Evolutionary conservation across 306 rosid genomes (phyloP).

Genomic region (Casuarina equisetifolia): DNA sequence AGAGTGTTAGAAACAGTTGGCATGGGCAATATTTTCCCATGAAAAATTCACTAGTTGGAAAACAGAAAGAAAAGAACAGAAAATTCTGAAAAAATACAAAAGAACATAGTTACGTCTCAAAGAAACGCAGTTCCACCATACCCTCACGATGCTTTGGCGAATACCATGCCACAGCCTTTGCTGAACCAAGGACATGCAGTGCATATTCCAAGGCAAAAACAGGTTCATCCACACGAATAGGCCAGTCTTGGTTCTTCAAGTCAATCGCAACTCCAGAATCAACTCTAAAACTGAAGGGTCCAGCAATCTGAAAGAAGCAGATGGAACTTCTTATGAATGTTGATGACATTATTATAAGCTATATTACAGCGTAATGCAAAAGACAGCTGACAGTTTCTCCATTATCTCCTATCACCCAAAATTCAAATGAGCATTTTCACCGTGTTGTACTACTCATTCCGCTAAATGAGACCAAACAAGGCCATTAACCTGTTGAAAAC

Average conservation of each 20-base stretch:
- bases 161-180: conserved; percentile 96
- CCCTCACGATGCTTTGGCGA: conserved; percentile 78
- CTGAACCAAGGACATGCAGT: conserved; percentile 82
- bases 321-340: conserved; percentile 7
- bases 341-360: conserved; percentile 8
- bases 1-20: background rate
- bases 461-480: background rate
- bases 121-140: conserved; percentile 93
- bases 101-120: conserved; percentile 47
- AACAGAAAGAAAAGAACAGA: conserved; percentile 20
- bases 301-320: conserved; percentile 61
- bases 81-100: conserved; percentile 10
- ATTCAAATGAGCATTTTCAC: background rate
- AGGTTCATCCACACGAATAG: conserved; percentile 51
- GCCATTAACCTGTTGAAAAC: background rate
- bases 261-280: conserved; percentile 71
- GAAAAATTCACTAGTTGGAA: conserved; percentile 9
- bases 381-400: background rate
- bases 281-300: conserved; percentile 82
- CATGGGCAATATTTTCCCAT: conserved; percentile 3
- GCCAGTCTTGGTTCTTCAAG: conserved; percentile 46
- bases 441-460: background rate
- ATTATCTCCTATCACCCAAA: background rate
- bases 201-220: conserved; percentile 83
- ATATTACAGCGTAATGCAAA: conserved; percentile 7